Evolutionary conservation across 2,329 filamentous ascomycete genomes (phyloP).

Genomic region (Xylaria sp.): DNA sequence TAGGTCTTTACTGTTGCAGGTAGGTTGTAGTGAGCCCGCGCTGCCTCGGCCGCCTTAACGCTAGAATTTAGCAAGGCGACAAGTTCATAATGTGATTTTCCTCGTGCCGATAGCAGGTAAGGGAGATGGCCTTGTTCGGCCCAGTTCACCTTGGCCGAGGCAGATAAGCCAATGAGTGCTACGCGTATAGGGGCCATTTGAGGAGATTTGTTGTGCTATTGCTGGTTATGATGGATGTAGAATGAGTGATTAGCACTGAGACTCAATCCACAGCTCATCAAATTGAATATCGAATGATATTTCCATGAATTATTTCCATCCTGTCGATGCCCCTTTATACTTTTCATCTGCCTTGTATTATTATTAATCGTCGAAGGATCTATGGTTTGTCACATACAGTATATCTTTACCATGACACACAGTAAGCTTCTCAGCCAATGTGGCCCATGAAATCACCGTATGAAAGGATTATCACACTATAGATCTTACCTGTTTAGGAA

Average conservation of each 20-base stretch:
- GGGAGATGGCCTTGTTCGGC: constrained; percentile 62
- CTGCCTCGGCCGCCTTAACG: constrained; percentile 48
- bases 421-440: not conserved
- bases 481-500: constrained; percentile 29
- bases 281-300: not conserved
- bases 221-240: too few relatives aligned
- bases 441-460: not conserved
- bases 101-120: constrained; percentile 57
- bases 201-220: not conserved
- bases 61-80: constrained; percentile 60
- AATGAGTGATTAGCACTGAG: too few relatives aligned
- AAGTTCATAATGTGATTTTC: constrained; percentile 52
- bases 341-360: not conserved
- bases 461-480: not conserved
- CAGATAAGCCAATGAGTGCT: constrained; percentile 64
- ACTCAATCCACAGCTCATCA: not conserved
- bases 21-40: constrained; percentile 52
- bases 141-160: constrained; percentile 59
- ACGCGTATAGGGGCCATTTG: constrained; percentile 59
- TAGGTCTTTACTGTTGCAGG: constrained; percentile 52
- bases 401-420: not conserved
- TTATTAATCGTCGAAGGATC: constrained; percentile 10
- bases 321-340: constrained; percentile 2
- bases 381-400: constrained; percentile 1
- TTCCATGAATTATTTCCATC: not conserved